A percentile compares a stretch with the other conserved stretches of the same genome.
These are phyloP conservation scores for Penicillium desertorum DNA, from an alignment of 495 filamentous ascomycete species.

Conservation along the genomic window DNA sequence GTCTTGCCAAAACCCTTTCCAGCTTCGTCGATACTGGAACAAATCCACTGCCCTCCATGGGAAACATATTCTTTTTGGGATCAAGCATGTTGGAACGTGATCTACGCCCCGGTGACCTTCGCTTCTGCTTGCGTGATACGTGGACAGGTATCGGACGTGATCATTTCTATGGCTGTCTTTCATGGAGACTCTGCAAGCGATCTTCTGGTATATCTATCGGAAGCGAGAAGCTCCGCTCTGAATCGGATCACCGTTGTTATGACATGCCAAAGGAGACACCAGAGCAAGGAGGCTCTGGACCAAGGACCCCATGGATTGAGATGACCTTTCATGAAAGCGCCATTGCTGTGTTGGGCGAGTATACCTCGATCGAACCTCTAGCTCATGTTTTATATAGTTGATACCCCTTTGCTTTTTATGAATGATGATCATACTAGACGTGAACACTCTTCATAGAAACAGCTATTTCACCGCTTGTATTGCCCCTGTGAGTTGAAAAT, in stretches of 20 bases:
- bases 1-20: slow-evolving; percentile 22
- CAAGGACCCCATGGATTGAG: neutral
- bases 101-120: slow-evolving; percentile 16
- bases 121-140: slow-evolving; percentile 30
- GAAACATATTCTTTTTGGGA: slow-evolving; percentile 40
- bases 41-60: slow-evolving; percentile 11
- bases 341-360: slow-evolving; percentile 29
- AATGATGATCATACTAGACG: neutral
- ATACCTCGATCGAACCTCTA: slow-evolving; percentile 16
- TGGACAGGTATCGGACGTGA: slow-evolving; percentile 33
- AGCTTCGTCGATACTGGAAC: slow-evolving; percentile 1
- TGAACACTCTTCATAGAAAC: neutral
- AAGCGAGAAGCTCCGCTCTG: neutral
- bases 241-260: neutral
- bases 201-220: neutral
- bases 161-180: slow-evolving; percentile 39
- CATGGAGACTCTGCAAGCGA: slow-evolving; percentile 22
- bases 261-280: neutral
- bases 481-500: neutral
- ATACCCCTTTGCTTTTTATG: slow-evolving; percentile 3
- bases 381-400: neutral
- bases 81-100: slow-evolving; percentile 24
- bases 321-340: slow-evolving; percentile 24
- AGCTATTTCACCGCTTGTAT: neutral
- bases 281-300: neutral